Evolutionary conservation across 1,284 basidiomycete genomes (phyloP), one percentile per base, ranked within the genome.

Genomic region (Fomitiporia mediterranea): DNA sequence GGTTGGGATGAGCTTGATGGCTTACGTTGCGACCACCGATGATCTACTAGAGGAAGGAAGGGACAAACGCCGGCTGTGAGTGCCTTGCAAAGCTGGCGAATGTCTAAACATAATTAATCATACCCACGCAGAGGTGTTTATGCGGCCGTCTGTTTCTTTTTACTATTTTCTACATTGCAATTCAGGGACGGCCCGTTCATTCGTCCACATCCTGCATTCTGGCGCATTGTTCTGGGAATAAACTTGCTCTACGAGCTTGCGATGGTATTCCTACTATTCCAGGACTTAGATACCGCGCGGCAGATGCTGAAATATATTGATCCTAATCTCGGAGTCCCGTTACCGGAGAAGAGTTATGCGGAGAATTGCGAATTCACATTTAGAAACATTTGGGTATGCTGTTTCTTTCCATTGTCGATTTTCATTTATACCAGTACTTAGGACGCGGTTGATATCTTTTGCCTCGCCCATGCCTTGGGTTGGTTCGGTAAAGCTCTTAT

Each of bases 401-500:
- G 21, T 50, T 58, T 43, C n/a, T 42, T 48, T 49, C 56, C 40
- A 52, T 56, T 51, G 32, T 40, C 39, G 9, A 7, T 8, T n/a
- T 30, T 30, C 27, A 46, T 30, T 46, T 15, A 46, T 27, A 9
- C 27, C 13, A 30, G 1, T 15, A 30, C 17, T 9, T 67, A 90
- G 87, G 78, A 85, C 63, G 86, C 89, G 2, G 69, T 92, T 37
- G 89, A 92, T 66, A 84, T 91, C 52, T 92, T 92, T 68, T 91
- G 89, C 64, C 62, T 92, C 19, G 89, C 89, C 27, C 89, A 92
- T 68, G 74, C 88, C 21, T 67, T 92, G 34, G 89, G 89, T 2
- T 92, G 90, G 89, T 92, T 91, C 67, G 89, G 89, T 42, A 92
- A 92, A 68, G 90, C 89, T 2, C 78, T 92, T 74, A 84, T 92